A percentile compares a stretch with the other conserved stretches of the same genome.
These are phyloP conservation scores for Blumeriella jaapii DNA, from an alignment of 2,329 filamentous ascomycete genomes.

Conservation along the genomic window DNA sequence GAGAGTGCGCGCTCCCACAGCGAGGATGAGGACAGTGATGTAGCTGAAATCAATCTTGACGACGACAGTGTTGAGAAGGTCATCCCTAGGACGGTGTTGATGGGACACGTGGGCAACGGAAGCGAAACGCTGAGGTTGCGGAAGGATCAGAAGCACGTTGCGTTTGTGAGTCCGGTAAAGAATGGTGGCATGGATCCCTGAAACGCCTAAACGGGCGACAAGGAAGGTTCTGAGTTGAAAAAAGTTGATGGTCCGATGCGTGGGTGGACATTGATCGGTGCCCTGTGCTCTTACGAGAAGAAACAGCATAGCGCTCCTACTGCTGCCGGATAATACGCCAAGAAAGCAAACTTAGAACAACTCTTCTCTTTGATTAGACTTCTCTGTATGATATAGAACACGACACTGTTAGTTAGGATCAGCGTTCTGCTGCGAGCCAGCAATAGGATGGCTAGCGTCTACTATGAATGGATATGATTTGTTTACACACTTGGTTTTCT, in stretches of 20 bases:
- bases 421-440: neutral
- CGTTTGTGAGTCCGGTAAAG: constrained; percentile 27
- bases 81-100: constrained; percentile 18
- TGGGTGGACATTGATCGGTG: too few species aligned
- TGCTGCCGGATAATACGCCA: neutral
- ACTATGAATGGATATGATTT: too few species aligned
- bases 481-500: too few species aligned
- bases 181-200: too few species aligned
- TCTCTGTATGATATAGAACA: constrained; percentile 24
- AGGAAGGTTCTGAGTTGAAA: constrained; percentile 16
- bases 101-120: constrained; percentile 17
- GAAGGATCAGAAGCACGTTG: constrained; percentile 28
- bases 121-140: constrained; percentile 17
- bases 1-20: constrained; percentile 36
- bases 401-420: too few species aligned
- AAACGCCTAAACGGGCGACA: constrained; percentile 11
- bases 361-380: constrained; percentile 13
- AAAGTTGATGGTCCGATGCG: too few species aligned
- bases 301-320: too few species aligned
- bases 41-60: constrained; percentile 50
- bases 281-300: too few species aligned
- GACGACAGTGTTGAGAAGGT: constrained; percentile 32
- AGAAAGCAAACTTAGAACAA: too few species aligned
- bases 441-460: too few species aligned
- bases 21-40: constrained; percentile 48